Base-by-base conservation (phyloP, 2,329 filamentous ascomycete genomes). In the Apiospora hydei region DNA sequence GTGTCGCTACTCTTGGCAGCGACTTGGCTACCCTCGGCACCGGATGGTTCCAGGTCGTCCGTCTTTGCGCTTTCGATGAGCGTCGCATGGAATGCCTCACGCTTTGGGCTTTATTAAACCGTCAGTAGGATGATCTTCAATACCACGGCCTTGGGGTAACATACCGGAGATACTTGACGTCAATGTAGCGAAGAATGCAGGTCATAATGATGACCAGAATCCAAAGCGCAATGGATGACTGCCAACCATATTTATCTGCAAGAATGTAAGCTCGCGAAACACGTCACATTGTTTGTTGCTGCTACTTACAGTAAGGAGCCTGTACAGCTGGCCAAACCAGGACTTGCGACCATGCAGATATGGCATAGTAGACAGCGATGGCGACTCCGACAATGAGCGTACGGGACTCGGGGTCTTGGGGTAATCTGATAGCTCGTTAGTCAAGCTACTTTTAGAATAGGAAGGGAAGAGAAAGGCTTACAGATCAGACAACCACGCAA, bases 401-500 rank as follows among this genome's bases (percentile, higher is more conserved):
- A 16, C 86, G 81, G 6, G 83, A 84, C 73, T 88, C 86, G 0
- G 86, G 84, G 72, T 87, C 85, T 75, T 87, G 85, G 0, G 85
- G 84, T n/a, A 81, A 75, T 41, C 71, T 76, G 18, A 34, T 69
- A 30, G 72, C 53, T 7, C 14, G 1, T 71, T 1, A 72, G 69
- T 72, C 71, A 34, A 70, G 34, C 2, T 14, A 18, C 34, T 6
- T 6, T 41, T 2, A n/a, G 6, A 41, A 7, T 7, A 10, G 8
- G 13, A 8, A 8, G 10, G 26, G 18, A 1, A 41, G 2, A n/a
- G 18, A 14, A 8, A 11, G 34, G 1, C 80, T 69, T 67, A 79
- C 75, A 86, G 78, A 75, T 88, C 86, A 0, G 86, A 84, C 3
- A 88, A 77, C 87, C 87, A 88, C 0, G 85, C 83, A 73, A 88